Percentiles rank a stretch among this genome's conserved stretches.
phyloP scores from a whole-genome alignment of 2,329 filamentous ascomycete species.

The Magnaporthiopsis poae region DNA sequence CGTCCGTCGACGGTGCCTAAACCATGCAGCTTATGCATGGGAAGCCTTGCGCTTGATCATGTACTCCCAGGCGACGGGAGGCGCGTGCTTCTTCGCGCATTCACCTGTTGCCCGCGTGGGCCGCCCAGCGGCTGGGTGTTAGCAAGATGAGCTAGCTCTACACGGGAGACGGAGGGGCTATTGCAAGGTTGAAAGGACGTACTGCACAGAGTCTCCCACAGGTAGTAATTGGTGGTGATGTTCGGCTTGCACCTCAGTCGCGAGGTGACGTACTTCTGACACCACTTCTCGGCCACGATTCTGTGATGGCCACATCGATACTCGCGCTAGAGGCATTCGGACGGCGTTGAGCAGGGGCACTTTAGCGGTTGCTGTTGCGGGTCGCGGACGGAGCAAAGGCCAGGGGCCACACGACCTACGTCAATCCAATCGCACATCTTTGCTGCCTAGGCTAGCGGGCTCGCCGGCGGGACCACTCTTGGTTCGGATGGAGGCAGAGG shows the following conservation, averaged over 20 bases:
- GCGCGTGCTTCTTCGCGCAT: neutral
- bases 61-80: neutral
- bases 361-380: neutral
- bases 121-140: neutral
- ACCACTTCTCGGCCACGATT: neutral
- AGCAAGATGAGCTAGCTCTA: neutral
- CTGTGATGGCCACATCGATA: neutral
- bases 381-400: neutral
- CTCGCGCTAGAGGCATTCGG: neutral
- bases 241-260: neutral
- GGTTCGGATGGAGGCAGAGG: neutral
- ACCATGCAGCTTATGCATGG: neutral
- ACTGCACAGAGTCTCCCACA: neutral
- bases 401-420: neutral
- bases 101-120: neutral
- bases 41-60: neutral
- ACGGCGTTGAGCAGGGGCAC: neutral
- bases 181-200: neutral
- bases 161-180: neutral
- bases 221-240: neutral
- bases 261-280: neutral
- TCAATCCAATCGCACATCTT: neutral
- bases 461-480: neutral
- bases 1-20: neutral
- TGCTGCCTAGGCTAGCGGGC: neutral